Evolutionary conservation across 2,329 filamentous ascomycete species (phyloP).

Genomic region (Escovopsis sp.): DNA sequence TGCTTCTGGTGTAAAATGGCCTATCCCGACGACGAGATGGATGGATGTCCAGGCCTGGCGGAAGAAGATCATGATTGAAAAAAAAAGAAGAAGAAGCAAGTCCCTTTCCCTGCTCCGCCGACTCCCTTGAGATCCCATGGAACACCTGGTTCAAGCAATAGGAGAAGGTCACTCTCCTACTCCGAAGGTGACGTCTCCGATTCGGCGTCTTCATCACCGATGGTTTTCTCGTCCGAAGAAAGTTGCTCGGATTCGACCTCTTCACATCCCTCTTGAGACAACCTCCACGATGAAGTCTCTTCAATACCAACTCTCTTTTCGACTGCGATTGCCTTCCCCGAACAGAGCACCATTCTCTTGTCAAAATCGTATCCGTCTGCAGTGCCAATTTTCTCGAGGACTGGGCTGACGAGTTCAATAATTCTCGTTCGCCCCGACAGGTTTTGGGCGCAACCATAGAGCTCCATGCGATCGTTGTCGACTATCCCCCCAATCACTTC

Average conservation of each 20-base stretch:
- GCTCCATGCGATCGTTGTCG: not conserved
- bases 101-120: too few relatives aligned
- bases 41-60: slow-evolving; percentile 73
- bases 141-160: too few relatives aligned
- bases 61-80: slow-evolving; percentile 63
- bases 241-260: too few relatives aligned
- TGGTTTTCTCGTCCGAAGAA: too few relatives aligned
- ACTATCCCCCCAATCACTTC: not conserved
- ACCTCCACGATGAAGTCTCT: too few relatives aligned
- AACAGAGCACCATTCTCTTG: slow-evolving; percentile 1
- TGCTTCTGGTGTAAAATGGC: slow-evolving; percentile 93
- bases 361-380: slow-evolving; percentile 7
- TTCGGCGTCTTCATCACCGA: too few relatives aligned
- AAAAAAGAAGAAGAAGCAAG: not conserved
- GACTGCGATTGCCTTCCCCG: not conserved
- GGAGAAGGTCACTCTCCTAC: too few relatives aligned
- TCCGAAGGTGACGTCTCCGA: too few relatives aligned
- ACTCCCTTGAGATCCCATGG: too few relatives aligned
- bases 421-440: too few relatives aligned
- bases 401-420: slow-evolving; percentile 3
- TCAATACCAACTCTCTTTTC: not conserved
- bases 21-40: slow-evolving; percentile 62
- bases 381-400: slow-evolving; percentile 7
- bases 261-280: too few relatives aligned
- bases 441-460: too few relatives aligned